Conservation (phyloP, 441 rosid genomes). For the Adansonia grandidieri region DNA sequence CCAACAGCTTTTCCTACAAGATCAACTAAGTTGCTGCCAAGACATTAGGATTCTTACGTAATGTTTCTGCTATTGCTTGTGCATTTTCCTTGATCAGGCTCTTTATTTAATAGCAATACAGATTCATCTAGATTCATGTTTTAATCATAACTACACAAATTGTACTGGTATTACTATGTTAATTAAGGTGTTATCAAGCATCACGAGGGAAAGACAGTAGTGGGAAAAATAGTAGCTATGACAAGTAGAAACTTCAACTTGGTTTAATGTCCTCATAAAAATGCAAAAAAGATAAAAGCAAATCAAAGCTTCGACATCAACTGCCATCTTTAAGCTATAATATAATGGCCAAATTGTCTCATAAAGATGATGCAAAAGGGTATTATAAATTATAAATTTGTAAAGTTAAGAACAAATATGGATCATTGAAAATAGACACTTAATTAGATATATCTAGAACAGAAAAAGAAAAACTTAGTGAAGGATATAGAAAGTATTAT, state of each 20-base stretch:
- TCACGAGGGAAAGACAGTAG: background rate
- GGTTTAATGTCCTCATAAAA: slow-evolving; percentile 8
- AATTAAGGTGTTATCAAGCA: background rate
- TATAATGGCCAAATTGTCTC: background rate
- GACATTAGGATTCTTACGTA: background rate
- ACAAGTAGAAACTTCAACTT: background rate
- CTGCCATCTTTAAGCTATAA: background rate
- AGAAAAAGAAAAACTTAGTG: background rate
- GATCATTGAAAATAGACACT: slow-evolving; percentile 9
- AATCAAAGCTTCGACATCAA: background rate
- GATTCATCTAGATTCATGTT: slow-evolving; percentile 1
- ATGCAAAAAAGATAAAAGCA: slow-evolving; percentile 8
- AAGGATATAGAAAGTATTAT: background rate
- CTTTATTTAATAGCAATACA: background rate
- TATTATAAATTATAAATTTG: background rate
- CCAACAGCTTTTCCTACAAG: background rate
- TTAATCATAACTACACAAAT: slow-evolving; percentile 1
- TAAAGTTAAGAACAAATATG: background rate
- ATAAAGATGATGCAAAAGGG: slow-evolving; percentile 10
- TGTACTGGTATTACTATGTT: no score
- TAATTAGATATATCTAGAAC: background rate
- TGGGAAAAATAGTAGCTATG: no score
- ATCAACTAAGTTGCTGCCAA: slow-evolving; percentile 12
- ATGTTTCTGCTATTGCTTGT: background rate
- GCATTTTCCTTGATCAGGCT: slow-evolving; percentile 2